These are phyloP conservation scores for Aspergillus sp. DNA, from an alignment of 2,329 filamentous ascomycete genomes.

Conservation along the genomic window DNA sequence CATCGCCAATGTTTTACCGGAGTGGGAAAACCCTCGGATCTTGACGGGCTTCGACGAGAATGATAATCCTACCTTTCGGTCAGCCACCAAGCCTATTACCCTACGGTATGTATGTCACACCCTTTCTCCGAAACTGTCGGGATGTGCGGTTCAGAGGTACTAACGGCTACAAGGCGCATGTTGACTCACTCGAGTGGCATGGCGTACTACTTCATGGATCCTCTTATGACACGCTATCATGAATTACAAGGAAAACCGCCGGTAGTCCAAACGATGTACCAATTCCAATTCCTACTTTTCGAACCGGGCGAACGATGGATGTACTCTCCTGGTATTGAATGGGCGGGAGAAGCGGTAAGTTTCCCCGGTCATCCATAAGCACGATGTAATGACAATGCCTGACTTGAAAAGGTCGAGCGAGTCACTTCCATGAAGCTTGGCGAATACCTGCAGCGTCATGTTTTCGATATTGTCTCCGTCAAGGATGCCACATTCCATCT, in stretches of 20 bases:
- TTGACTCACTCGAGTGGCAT: not conserved
- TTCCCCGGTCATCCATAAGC: not conserved
- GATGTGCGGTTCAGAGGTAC: not conserved
- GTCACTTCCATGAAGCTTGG: constrained; percentile 4
- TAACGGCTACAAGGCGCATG: not conserved
- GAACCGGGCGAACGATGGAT: constrained; percentile 4
- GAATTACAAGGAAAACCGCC: not conserved
- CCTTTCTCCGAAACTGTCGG: not conserved
- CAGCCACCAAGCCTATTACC: not conserved
- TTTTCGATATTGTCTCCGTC: constrained; percentile 2
- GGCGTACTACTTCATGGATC: not conserved
- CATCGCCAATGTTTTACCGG: constrained; percentile 40
- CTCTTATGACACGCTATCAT: not conserved
- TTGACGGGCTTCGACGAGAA: constrained; percentile 41
- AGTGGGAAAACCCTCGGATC: constrained; percentile 43
- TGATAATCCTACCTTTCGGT: not conserved
- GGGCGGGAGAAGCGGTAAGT: constrained; percentile 1
- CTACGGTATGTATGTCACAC: not conserved
- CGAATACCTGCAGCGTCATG: constrained; percentile 1
- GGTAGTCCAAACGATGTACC: not conserved
- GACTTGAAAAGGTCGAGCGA: not conserved
- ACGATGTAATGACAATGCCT: not conserved
- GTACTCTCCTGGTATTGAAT: constrained; percentile 1
- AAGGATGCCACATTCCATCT: constrained; percentile 4
- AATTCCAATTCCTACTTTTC: not conserved